Evolutionary conservation across 805 yeast genomes (phyloP).

Genomic region (Candida andamanensis): DNA sequence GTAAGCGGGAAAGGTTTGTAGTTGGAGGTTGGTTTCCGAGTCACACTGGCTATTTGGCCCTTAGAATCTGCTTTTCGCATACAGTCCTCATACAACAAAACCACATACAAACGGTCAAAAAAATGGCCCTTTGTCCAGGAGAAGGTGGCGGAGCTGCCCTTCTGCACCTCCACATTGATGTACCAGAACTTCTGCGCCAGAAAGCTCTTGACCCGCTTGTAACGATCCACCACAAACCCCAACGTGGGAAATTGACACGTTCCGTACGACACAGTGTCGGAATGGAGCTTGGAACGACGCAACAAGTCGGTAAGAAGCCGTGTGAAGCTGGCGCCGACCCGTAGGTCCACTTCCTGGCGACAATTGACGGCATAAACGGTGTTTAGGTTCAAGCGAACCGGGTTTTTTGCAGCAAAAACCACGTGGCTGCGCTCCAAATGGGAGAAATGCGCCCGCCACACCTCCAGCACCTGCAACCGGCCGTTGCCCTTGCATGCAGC

Average conservation of each 20-base stretch:
- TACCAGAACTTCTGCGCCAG: slow-evolving; percentile 78
- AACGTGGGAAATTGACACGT: slow-evolving; percentile 94
- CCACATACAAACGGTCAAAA: slow-evolving; percentile 66
- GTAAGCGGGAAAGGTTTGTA: slow-evolving; percentile 88
- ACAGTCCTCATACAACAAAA: slow-evolving; percentile 65
- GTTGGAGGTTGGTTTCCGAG: slow-evolving; percentile 62
- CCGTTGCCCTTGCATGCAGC: slow-evolving; percentile 57
- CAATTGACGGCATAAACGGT: slow-evolving; percentile 82
- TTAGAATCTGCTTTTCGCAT: slow-evolving; percentile 40
- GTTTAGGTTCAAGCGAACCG: slow-evolving; percentile 55
- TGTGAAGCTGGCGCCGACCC: slow-evolving; percentile 88
- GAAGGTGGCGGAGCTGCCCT: slow-evolving; percentile 32
- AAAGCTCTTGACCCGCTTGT: slow-evolving; percentile 66
- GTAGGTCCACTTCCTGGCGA: slow-evolving; percentile 78
- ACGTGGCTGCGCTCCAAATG: slow-evolving; percentile 79
- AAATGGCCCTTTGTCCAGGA: slow-evolving; percentile 70
- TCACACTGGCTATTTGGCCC: slow-evolving; percentile 49
- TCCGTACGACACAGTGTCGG: slow-evolving; percentile 67
- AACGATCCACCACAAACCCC: slow-evolving; percentile 93
- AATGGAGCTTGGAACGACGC: slow-evolving; percentile 26
- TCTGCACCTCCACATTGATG: slow-evolving; percentile 49
- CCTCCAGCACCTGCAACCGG: slow-evolving; percentile 38
- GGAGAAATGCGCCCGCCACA: slow-evolving; percentile 77
- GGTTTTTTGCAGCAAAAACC: slow-evolving; percentile 65
- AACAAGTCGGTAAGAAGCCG: slow-evolving; percentile 63